Evolutionary conservation across 1,284 basidiomycete genomes (phyloP).

Genomic region (Malassezia japonica): DNA sequence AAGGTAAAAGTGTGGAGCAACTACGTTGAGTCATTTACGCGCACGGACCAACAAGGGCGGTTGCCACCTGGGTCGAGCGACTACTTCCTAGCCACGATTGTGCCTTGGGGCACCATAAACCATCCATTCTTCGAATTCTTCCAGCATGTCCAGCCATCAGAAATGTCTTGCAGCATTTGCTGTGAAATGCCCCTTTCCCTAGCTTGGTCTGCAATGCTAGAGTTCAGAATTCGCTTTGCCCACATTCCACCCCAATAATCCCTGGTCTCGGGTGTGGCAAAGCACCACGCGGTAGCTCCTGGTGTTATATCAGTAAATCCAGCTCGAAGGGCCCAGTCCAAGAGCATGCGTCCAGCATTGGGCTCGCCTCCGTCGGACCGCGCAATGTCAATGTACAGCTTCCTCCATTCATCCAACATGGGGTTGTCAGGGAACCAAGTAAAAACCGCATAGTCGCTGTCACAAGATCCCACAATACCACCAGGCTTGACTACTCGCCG

Average conservation of each 20-base stretch:
- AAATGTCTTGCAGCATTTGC: neutral
- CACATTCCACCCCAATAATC: constrained; percentile 4
- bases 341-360: neutral
- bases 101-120: neutral
- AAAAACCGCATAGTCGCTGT: neutral
- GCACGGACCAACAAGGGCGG: no score
- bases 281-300: neutral
- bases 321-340: neutral
- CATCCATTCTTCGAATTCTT: neutral
- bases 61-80: no score
- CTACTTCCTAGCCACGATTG: constrained; percentile 12
- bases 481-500: neutral
- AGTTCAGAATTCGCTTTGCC: neutral
- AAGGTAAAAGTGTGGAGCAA: no score
- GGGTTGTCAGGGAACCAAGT: neutral
- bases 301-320: neutral
- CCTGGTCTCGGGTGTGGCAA: neutral
- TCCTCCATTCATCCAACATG: neutral
- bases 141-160: neutral
- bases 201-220: neutral
- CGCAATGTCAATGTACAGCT: neutral
- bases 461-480: neutral
- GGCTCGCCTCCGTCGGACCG: constrained; percentile 4
- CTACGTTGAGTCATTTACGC: no score
- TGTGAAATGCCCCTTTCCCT: neutral